phyloP scores from a whole-genome alignment of 2,329 filamentous ascomycete genomes.

The Fusarium lateritium region DNA sequence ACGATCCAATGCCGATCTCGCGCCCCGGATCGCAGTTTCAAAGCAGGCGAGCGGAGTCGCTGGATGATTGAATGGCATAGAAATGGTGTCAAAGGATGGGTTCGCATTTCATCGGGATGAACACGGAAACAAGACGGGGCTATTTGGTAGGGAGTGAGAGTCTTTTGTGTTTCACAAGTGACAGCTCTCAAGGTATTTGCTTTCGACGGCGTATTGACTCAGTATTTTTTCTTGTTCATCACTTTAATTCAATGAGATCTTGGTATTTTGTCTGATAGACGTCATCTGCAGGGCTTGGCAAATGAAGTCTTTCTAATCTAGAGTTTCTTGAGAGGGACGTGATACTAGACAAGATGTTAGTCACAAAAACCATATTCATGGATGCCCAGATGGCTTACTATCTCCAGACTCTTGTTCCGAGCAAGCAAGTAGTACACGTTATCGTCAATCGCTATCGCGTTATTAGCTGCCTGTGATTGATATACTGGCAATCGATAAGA shows the following conservation, averaged over 20 bases:
- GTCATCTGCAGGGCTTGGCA: background rate
- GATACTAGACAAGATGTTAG: slow-evolving; percentile 46
- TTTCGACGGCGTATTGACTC: slow-evolving; percentile 48
- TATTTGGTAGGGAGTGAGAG: slow-evolving; percentile 43
- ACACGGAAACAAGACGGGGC: slow-evolving; percentile 42
- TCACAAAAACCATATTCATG: background rate
- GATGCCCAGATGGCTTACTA: slow-evolving; percentile 48
- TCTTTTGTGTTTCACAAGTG: slow-evolving; percentile 32
- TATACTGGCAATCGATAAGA: background rate
- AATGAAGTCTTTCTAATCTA: slow-evolving; percentile 2
- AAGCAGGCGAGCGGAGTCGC: slow-evolving; percentile 26
- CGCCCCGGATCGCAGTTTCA: slow-evolving; percentile 21
- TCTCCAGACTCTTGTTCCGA: slow-evolving; percentile 50
- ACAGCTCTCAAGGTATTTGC: slow-evolving; percentile 41
- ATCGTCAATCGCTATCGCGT: slow-evolving; percentile 53
- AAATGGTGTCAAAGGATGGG: slow-evolving; percentile 52
- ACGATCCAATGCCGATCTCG: slow-evolving; percentile 4
- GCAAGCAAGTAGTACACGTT: slow-evolving; percentile 53
- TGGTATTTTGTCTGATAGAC: slow-evolving; percentile 10
- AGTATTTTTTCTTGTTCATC: slow-evolving; percentile 41
- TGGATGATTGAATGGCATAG: slow-evolving; percentile 46
- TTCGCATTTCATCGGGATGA: slow-evolving; percentile 50
- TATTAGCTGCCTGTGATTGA: background rate
- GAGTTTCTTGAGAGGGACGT: slow-evolving; percentile 46
- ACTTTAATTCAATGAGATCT: slow-evolving; percentile 36